These are phyloP conservation scores for Populus trichocarpa DNA, from an alignment of 441 rosid genomes.

Conservation along the genomic window DNA sequence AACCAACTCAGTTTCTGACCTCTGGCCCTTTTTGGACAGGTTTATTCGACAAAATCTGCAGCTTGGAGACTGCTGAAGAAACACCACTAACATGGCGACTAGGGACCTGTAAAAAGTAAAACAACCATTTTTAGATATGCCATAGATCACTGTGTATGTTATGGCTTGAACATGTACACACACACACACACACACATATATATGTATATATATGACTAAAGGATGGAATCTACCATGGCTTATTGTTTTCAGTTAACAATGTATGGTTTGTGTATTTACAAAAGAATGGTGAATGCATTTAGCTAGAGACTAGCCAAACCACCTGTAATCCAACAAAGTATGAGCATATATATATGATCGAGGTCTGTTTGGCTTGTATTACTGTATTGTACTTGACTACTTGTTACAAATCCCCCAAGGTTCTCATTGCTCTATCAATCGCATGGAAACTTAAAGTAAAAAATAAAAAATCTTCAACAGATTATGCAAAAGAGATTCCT, in stretches of 20 bases:
- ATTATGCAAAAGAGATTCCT: neutral
- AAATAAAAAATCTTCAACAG: neutral
- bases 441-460: neutral
- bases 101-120: neutral
- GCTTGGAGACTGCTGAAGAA: conserved; percentile 16
- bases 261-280: neutral
- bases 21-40: conserved; percentile 24
- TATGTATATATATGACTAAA: neutral
- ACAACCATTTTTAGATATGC: neutral
- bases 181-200: neutral
- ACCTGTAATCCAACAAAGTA: neutral
- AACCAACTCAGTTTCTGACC: neutral
- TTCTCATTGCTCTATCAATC: neutral
- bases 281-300: neutral
- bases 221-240: neutral
- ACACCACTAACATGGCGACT: neutral
- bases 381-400: neutral
- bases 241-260: neutral
- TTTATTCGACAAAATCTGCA: conserved; percentile 20
- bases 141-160: neutral
- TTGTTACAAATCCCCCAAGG: neutral
- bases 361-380: neutral
- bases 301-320: neutral
- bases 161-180: neutral
- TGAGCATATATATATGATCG: neutral